Evolutionary conservation across 257 asterid genomes (phyloP), one percentile per base, ranked within the genome.

Genomic region (Gynochthodes officinalis): DNA sequence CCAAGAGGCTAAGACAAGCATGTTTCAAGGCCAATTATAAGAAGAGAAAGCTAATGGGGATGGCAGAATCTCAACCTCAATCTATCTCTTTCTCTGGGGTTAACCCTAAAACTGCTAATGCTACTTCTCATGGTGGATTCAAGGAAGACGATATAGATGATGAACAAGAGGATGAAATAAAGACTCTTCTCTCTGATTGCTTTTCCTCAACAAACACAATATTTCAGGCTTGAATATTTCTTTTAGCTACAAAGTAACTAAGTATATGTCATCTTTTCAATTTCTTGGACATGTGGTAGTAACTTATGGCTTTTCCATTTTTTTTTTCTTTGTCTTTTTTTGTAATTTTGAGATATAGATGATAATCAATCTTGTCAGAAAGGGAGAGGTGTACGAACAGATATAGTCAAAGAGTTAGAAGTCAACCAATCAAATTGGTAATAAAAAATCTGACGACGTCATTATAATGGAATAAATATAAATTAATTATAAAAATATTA

Each of bases 11-110:
- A 12, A 82, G 96, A 14, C 96, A 90, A 70, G 86, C 95, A 0
- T 90, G 88, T 64, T 90, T 90, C 44, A 90, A 90, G 80, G 96
- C 94, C 0, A 90, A 84, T 63, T 90, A 86, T 78, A 90, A 88
- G 88, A 90, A 84, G 81, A 83, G 90, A 55, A 90, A 84, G 84
- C 79, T 74, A 2, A 80, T 77, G 81, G 84, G 87, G 18, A 40
- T 73, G 73, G 55, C 58, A 18, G 70, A 64, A 23, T 53, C 77
- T 7, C 66, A 64, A 23, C 48, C 77, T 7, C 66, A 70, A 57
- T 64, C 77, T 7, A 67, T 70, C 53, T 58, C 76, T 6, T 48
- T 57, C 30, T 55, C 54, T 30, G 71, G 27, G 21, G 54, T 12
- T 14, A 44, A 76, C 44, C 16, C 63, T 43, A 7, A 23, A 40